Conservation (phyloP, 2,329 filamentous ascomycete species). For the Pseudogymnoascus destructans region DNA sequence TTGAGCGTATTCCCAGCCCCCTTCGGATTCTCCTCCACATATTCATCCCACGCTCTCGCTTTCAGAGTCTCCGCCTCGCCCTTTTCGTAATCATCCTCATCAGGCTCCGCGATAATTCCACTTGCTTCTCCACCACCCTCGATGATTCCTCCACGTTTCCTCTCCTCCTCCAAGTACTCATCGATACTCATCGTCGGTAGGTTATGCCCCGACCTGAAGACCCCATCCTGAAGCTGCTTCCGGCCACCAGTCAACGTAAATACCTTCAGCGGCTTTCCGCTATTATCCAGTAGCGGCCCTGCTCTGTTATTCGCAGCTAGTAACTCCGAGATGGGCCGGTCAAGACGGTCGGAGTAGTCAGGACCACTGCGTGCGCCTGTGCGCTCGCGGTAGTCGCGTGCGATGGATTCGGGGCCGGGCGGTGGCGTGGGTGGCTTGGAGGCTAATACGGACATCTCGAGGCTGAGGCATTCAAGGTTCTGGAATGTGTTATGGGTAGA, state of each 20-base stretch:
- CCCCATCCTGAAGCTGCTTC: constrained; percentile 60
- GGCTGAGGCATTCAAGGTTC: constrained; percentile 71
- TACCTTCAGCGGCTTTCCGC: constrained; percentile 77
- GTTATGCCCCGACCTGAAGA: constrained; percentile 85
- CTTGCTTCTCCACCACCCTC: constrained; percentile 76
- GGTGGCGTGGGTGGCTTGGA: constrained; percentile 48
- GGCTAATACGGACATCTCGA: constrained; percentile 72
- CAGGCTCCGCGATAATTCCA: constrained; percentile 52
- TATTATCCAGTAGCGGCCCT: constrained; percentile 62
- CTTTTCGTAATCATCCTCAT: constrained; percentile 84
- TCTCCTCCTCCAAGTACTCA: constrained; percentile 91
- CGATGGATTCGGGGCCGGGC: constrained; percentile 31
- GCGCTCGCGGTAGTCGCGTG: constrained; percentile 34
- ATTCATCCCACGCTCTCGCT: constrained; percentile 91
- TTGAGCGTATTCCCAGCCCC: constrained; percentile 76
- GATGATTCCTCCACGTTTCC: constrained; percentile 70
- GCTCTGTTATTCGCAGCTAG: constrained; percentile 35
- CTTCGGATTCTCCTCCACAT: constrained; percentile 75
- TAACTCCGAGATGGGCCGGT: constrained; percentile 45
- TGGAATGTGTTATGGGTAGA: constrained; percentile 72
- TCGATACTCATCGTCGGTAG: constrained; percentile 96
- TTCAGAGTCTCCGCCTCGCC: constrained; percentile 87
- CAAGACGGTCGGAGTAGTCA: constrained; percentile 60
- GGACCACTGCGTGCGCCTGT: constrained; percentile 30
- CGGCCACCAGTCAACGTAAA: constrained; percentile 76